phyloP scores from a whole-genome alignment of 2,329 filamentous ascomycete species.

The Xylaria sp. region DNA sequence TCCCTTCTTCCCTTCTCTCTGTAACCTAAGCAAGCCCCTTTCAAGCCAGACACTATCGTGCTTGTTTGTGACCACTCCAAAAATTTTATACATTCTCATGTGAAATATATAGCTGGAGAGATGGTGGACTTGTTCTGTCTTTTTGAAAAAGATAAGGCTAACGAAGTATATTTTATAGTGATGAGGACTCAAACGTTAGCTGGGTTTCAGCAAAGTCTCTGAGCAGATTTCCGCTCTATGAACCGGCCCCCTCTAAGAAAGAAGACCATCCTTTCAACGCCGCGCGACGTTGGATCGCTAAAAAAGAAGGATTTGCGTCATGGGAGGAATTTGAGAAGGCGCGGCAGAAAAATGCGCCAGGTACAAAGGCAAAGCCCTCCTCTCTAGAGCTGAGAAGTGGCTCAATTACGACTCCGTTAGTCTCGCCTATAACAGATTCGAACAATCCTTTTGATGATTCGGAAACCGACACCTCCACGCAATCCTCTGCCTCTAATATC shows the following conservation, averaged over 20 bases:
- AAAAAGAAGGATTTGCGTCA: constrained; percentile 42
- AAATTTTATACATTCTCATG: neutral
- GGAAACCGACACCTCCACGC: constrained; percentile 6
- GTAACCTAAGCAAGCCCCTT: too few relatives aligned
- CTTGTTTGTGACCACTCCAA: too few relatives aligned
- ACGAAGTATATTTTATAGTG: constrained; percentile 34
- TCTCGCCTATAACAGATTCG: constrained; percentile 7
- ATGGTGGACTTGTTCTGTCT: neutral
- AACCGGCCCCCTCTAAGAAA: constrained; percentile 29
- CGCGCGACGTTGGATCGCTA: constrained; percentile 46
- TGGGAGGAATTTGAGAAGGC: constrained; percentile 44
- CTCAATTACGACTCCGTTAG: neutral
- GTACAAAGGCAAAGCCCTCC: constrained; percentile 13
- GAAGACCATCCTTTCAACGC: constrained; percentile 41
- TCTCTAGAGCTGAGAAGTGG: neutral
- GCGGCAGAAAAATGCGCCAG: constrained; percentile 17
- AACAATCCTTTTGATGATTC: constrained; percentile 9
- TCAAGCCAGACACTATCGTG: neutral
- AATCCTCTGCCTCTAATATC: constrained; percentile 25
- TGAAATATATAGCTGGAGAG: neutral
- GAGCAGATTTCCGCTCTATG: constrained; percentile 42
- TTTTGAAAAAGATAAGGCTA: neutral
- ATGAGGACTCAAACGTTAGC: constrained; percentile 43
- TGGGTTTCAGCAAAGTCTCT: constrained; percentile 44
- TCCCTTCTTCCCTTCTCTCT: neutral